Base-by-base conservation (phyloP, 371 early-diverging fungal genomes). In the Mortierella sp. region DNA sequence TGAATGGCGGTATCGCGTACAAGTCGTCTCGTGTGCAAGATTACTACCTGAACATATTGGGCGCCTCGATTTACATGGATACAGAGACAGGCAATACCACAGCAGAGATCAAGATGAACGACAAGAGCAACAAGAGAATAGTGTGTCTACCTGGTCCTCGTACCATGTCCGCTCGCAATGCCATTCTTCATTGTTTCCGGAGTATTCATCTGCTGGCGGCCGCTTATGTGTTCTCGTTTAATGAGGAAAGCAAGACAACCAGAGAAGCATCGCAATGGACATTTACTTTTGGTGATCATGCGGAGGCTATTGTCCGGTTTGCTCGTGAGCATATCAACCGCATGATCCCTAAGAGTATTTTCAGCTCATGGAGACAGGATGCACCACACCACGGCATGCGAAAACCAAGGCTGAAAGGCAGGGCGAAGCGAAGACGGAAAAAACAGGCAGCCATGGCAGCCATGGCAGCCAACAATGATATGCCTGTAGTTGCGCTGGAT, bases 301-400 rank as follows among this genome's bases (percentile, higher is more conserved):
- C 66, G 5, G 70, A 66, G 7, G 70, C 70, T 39, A 69, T 77
- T n/a, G 48, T 66, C 17, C 57, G 77, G 8, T 77, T 77, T 46
- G 57, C 66, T 5, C 70, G 65, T 12, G 70, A 69, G 29, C 77
- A 77, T 12, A 70, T 77, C 44, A 77, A 77, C 31, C 77, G 77
- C 6, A 77, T 77, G 77, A 65, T 62, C 77, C 13, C 21, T 58
- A 10, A 37, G 50, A 0, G 57, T 57, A 10, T 74, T 52, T 19
- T 31, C 57, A 5, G 61, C 68, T 9, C 41, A 13, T 39, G 68
- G 47, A n/a, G n/a, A n/a, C n/a, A n/a, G n/a, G n/a, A n/a, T n/a
- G n/a, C n/a, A n/a, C n/a, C n/a, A n/a, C n/a, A n/a, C n/a, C n/a
- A n/a, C n/a, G n/a, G n/a, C n/a, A n/a, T n/a, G n/a, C n/a, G n/a